Evolutionary conservation across 768 basidiomycete genomes (phyloP), one percentile per base, ranked within the genome.

Genomic region (Tylopilus subfusipes): DNA sequence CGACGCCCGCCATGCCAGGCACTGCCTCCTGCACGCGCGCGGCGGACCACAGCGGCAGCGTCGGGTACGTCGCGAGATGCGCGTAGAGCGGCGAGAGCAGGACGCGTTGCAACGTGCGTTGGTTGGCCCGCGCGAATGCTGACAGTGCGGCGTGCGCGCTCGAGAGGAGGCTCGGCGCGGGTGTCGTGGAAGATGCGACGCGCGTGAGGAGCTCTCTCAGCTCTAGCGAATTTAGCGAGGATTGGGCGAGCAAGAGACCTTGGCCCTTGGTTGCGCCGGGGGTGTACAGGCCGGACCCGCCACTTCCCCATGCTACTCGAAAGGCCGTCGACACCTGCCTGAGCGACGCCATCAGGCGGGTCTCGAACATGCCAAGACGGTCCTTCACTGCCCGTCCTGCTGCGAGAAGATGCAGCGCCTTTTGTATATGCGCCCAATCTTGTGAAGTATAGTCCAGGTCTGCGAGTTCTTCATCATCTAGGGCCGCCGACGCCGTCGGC

Each of bases 361-460:
- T 71, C 72, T 98, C 93, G 63, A 96, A 93, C 31, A 69, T 64
- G 4, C 66, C 61, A 25, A 94, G 72, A 22, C 86, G 84, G 38
- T 91, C 89, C 34, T 78, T 79, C 18, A 95, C 78, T 1, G 81
- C 79, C 5, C 87, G 82, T 25, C 86, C 88, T 31, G 90, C 83
- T n/a, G 89, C 84, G 38, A 98, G 80, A 36, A 95, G 78, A 65
- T 93, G 91, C 14, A 98, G 71, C 2, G 84, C 84, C 12, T 83
- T 71, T 69, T 97, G 95, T 53, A 98, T 93, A 27, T 83, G 78
- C 2, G 83, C 79, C 92, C 93, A 97, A 69, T 98, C 95, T 53
- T 92, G 84, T 4, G 85, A 74, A 2, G 89, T 86, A 64, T 97
- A 98, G 71, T 98, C 91, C 56, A 91, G 72, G 64, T 88, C 88